Evolutionary conservation across 1,284 basidiomycete genomes (phyloP).

Genomic region (Bjerkandera adusta): DNA sequence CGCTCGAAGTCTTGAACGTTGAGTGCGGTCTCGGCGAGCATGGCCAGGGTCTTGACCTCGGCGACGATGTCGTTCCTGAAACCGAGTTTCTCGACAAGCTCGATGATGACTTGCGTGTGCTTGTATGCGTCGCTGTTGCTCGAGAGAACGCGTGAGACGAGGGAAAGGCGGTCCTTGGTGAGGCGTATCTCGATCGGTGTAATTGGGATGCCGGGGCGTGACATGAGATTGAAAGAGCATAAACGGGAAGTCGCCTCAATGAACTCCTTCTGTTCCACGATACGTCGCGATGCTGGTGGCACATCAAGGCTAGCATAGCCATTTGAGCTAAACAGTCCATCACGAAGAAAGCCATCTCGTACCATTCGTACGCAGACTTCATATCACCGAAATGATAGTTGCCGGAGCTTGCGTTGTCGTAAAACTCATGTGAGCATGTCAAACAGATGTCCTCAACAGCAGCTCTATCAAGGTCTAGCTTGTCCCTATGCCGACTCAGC

Average conservation of each 20-base stretch:
- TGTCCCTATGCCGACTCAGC: slow-evolving; percentile 51
- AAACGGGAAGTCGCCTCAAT: slow-evolving; percentile 92
- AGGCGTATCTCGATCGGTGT: slow-evolving; percentile 90
- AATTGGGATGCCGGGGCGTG: slow-evolving; percentile 72
- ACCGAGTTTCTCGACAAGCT: slow-evolving; percentile 85
- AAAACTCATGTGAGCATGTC: slow-evolving; percentile 81
- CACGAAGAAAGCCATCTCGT: slow-evolving; percentile 28
- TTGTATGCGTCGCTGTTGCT: slow-evolving; percentile 84
- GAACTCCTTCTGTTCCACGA: slow-evolving; percentile 79
- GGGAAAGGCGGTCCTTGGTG: slow-evolving; percentile 79
- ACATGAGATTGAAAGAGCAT: slow-evolving; percentile 77
- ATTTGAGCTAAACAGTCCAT: slow-evolving; percentile 10
- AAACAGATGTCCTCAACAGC: slow-evolving; percentile 79
- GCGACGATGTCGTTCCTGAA: slow-evolving; percentile 68
- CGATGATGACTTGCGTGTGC: slow-evolving; percentile 86
- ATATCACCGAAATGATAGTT: slow-evolving; percentile 92
- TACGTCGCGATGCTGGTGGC: slow-evolving; percentile 57
- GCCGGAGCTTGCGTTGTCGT: slow-evolving; percentile 89
- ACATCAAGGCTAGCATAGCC: slow-evolving; percentile 65
- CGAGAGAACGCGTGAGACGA: slow-evolving; percentile 80
- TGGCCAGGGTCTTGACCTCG: slow-evolving; percentile 79
- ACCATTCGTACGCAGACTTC: slow-evolving; percentile 96
- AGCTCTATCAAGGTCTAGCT: slow-evolving; percentile 48
- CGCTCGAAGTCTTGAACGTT: slow-evolving; percentile 74
- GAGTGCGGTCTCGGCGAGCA: slow-evolving; percentile 84